Conservation (phyloP, 345 rosid species). For the Citrus unshiu region DNA sequence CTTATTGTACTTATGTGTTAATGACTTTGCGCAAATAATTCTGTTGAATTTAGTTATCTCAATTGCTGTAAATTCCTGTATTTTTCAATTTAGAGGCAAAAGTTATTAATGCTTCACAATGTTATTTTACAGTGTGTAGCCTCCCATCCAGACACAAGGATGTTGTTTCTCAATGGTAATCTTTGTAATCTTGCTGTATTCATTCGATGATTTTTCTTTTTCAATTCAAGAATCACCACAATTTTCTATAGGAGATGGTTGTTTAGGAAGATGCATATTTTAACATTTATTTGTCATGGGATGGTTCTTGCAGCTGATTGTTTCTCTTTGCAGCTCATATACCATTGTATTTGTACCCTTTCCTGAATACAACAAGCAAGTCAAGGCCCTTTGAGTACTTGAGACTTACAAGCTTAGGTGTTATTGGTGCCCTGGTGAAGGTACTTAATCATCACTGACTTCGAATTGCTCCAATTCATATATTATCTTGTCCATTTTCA, state of each 20-base stretch:
- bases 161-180: slow-evolving; percentile 86
- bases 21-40: background rate
- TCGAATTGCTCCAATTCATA: background rate
- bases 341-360: slow-evolving; percentile 87
- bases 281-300: background rate
- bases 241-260: background rate
- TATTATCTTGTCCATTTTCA: background rate
- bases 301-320: background rate
- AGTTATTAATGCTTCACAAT: slow-evolving; percentile 7
- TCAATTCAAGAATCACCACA: background rate
- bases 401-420: slow-evolving; percentile 97
- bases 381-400: slow-evolving; percentile 94
- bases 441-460: slow-evolving; percentile 34
- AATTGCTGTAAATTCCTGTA: background rate
- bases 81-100: slow-evolving; percentile 4
- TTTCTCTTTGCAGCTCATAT: slow-evolving; percentile 76
- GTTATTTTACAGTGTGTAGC: slow-evolving; percentile 87
- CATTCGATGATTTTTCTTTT: background rate
- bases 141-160: slow-evolving; percentile 94
- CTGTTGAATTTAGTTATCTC: background rate
- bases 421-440: slow-evolving; percentile 98
- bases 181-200: slow-evolving; percentile 14
- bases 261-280: background rate
- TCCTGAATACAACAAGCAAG: slow-evolving; percentile 94
- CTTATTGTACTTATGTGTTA: background rate